Base-by-base conservation (phyloP, 148 eudicot genomes). In the Silene latifolia region DNA sequence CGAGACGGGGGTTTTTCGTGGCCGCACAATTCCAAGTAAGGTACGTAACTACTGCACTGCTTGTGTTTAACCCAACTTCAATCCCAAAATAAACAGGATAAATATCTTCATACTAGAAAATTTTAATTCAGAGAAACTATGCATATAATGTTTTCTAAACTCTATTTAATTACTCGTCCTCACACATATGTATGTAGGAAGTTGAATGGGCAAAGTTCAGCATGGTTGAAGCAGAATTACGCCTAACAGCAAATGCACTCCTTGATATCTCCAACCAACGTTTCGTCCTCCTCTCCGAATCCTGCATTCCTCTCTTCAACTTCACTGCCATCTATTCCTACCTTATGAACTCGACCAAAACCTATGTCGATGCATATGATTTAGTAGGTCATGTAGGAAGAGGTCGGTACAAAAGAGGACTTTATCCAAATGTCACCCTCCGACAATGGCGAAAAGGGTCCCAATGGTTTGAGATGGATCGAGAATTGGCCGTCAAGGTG, bases 141-240 rank as follows among this genome's bases (percentile, higher is more conserved):
- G n/a, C n/a, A n/a, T n/a, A n/a, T n/a, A n/a, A n/a, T n/a, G n/a
- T n/a, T n/a, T n/a, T n/a, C n/a, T n/a, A n/a, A n/a, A n/a, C n/a
- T n/a, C n/a, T n/a, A n/a, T n/a, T n/a, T n/a, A n/a, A n/a, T n/a
- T n/a, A n/a, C n/a, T n/a, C n/a, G n/a, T n/a, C n/a, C n/a, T n/a
- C n/a, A n/a, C n/a, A n/a, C n/a, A n/a, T n/a, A n/a, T n/a, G n/a
- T n/a, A n/a, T n/a, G 73, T 77, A 94, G 98, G 66, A 61, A 19
- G 96, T 90, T 17, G 73, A 85, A 77, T 92, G 98, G 98, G 97
- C 96, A 69, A 85, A 24, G 66, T 70, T 88, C 74, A 85, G 77
- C 68, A 95, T 95, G 97, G 80, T 92, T 5, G 96, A 95, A 71
- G 97, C 97, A 27, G 97, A 92, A 81, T 82, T 93, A 39, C 89